These are phyloP conservation scores for Excoecaria cochinchinensis DNA, from an alignment of 345 rosid species.

Conservation along the genomic window DNA sequence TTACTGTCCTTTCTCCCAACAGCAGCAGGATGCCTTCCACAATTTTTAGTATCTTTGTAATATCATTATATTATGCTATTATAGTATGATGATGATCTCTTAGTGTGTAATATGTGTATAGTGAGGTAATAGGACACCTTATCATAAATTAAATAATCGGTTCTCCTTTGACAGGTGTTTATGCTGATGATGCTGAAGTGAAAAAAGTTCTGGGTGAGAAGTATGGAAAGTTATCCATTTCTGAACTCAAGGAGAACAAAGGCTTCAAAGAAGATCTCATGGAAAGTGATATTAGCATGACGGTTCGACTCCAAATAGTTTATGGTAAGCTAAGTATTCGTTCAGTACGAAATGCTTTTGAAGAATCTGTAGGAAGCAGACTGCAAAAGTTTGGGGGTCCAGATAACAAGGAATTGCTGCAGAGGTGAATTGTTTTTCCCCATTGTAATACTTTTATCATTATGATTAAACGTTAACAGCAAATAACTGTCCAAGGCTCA, in stretches of 20 bases:
- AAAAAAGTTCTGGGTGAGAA: constrained; percentile 60
- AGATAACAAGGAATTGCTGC: constrained; percentile 67
- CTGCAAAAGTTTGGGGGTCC: constrained; percentile 65
- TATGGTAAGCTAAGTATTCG: constrained; percentile 67
- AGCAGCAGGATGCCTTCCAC: not conserved
- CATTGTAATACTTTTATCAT: not conserved
- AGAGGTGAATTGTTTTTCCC: constrained; percentile 44
- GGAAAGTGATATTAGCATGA: constrained; percentile 64
- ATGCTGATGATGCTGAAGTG: constrained; percentile 60
- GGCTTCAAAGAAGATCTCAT: constrained; percentile 53
- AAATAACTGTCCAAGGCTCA: no score
- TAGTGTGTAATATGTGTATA: not conserved
- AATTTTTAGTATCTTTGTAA: not conserved
- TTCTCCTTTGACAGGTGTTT: constrained; percentile 49
- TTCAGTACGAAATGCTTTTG: constrained; percentile 74
- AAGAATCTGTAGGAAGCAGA: constrained; percentile 80
- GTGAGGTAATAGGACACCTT: not conserved
- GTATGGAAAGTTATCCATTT: constrained; percentile 49
- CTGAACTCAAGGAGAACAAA: constrained; percentile 58
- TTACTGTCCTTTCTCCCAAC: not conserved
- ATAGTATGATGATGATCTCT: no score
- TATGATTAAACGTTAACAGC: no score
- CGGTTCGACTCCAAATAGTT: constrained; percentile 78
- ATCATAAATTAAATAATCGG: not conserved
- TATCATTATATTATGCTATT: not conserved